Base-by-base conservation (phyloP, 306 rosid species). In the Quercus cerris region DNA sequence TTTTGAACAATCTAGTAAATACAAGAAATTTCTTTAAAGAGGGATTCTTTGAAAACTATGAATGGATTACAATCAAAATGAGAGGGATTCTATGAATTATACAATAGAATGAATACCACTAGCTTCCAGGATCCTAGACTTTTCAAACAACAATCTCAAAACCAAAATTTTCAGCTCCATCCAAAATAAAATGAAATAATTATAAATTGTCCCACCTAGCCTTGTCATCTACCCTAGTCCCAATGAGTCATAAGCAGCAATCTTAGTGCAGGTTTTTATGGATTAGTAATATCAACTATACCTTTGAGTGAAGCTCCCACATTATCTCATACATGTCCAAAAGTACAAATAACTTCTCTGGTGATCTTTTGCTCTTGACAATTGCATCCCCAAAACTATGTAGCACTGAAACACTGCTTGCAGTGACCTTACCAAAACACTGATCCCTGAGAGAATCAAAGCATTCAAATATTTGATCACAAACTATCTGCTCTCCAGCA, bases 261-360 rank as follows among this genome's bases (percentile, higher is more conserved):
- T 9, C 69, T 63, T 63, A 63, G 41, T 1, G 23, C 25, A 66
- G 8, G 22, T 18, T 19, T 30, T 8, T 66, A 5, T 66, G 46
- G 71, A 73, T 18, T 18, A 4, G 27, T 28, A 56, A 52, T 2
- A 58, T 64, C 19, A 28, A 41, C 57, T 79, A 81, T 80, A 95
- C 99, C 99, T 95, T 94, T 11, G 94, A 84, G 80, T 93, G 97
- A 74, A 95, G 98, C 90, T 95, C 98, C 72, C 90, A 87, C 97
- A 95, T 93, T 83, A 93, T 95, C 85, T 95, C 99, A 75, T 93
- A 95, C 98, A 93, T 95, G 86, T 95, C 99, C 88, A 95, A 78
- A 70, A 95, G 98, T 62, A 95, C 93, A 87, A 91, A 93, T 85
- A 95, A 86, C 87, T 91, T 95, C 86, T 95, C 97, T 1, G 97